Evolutionary conservation across 306 rosid species (phyloP), one percentile per base, ranked within the genome.

Genomic region (Quercus alba): DNA sequence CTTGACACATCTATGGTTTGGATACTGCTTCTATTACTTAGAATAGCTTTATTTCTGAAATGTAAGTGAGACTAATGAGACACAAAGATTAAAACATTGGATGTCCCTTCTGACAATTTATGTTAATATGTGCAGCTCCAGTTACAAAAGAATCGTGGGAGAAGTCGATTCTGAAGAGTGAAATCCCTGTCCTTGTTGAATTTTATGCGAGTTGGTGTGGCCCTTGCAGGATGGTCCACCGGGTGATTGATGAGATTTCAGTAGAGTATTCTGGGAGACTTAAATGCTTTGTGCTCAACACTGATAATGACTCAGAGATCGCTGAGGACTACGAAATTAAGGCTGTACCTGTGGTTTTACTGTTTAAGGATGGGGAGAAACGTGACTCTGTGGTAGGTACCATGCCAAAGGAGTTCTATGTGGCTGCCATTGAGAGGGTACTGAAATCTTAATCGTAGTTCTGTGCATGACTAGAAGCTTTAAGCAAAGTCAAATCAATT

Each of bases 181-280:
- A 89, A 83, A 83, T 84, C 20, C 95, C 97, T 23, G 99, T 94
- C 46, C 91, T 94, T 2, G 97, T 94, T 28, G 97, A 91, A 77
- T 94, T 94, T 80, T 93, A 90, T 52, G 97, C 99, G 2, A 91
- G 88, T 84, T 93, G 97, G 99, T 94, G 99, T 41, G 97, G 97
- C 18, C 99, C 99, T 0, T 94, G 99, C 86, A 84, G 90, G 89
- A 94, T 94, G 97, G 97, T 94, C 18, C 97, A 91, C 77, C 84
- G 94, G 17, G 85, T 94, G 26, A 90, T 94, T 3, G 97, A 94
- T 64, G 99, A 94, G 77, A 83, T 94, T 52, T 89, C 91, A 51
- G 75, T 19, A 0, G 97, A 94, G 74, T 93, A 93, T 70, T 85
- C 88, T 6, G 99, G 97, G 76, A 91, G 51, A 84, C 90, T 94